These are phyloP conservation scores for Erigeron philadelphicus DNA, from an alignment of 140 eudicot genomes.

Conservation along the genomic window DNA sequence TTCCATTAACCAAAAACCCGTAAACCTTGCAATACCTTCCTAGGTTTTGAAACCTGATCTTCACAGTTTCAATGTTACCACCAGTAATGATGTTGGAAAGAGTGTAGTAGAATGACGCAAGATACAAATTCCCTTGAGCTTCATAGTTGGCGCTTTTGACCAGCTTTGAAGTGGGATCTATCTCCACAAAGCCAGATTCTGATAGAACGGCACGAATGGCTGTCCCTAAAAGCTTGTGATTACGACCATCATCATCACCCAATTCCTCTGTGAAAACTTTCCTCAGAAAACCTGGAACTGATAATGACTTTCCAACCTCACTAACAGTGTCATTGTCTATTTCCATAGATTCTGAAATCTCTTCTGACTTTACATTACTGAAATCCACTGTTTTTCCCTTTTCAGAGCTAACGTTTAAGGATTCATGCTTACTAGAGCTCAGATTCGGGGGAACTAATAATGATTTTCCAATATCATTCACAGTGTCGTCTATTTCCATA, in stretches of 20 bases:
- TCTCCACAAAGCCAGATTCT: constrained; percentile 69
- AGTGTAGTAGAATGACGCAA: constrained; percentile 43
- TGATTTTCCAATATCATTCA: constrained; percentile 26
- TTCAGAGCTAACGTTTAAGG: constrained; percentile 19
- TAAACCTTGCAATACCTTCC: constrained; percentile 57
- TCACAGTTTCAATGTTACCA: constrained; percentile 23
- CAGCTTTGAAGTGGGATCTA: constrained; percentile 34
- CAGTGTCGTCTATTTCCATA: constrained; percentile 44
- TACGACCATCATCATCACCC: constrained; percentile 41
- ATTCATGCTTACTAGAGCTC: constrained; percentile 17
- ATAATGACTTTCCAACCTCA: constrained; percentile 37
- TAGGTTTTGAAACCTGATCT: constrained; percentile 69
- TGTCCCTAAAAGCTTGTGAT: constrained; percentile 35
- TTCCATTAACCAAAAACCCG: constrained; percentile 52
- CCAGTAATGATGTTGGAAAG: constrained; percentile 37
- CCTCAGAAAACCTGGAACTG: constrained; percentile 80
- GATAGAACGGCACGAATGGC: constrained; percentile 73
- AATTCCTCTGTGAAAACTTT: constrained; percentile 60
- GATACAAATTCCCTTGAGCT: constrained; percentile 38
- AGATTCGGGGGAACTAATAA: constrained; percentile 53
- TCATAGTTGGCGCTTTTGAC: constrained; percentile 35
- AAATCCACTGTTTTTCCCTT: constrained; percentile 15
- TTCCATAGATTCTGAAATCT: constrained; percentile 41
- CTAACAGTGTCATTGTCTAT: constrained; percentile 30
- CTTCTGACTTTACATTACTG: constrained; percentile 28